phyloP scores from a whole-genome alignment of 2,329 filamentous ascomycete genomes.

The Fusarium burgessii region DNA sequence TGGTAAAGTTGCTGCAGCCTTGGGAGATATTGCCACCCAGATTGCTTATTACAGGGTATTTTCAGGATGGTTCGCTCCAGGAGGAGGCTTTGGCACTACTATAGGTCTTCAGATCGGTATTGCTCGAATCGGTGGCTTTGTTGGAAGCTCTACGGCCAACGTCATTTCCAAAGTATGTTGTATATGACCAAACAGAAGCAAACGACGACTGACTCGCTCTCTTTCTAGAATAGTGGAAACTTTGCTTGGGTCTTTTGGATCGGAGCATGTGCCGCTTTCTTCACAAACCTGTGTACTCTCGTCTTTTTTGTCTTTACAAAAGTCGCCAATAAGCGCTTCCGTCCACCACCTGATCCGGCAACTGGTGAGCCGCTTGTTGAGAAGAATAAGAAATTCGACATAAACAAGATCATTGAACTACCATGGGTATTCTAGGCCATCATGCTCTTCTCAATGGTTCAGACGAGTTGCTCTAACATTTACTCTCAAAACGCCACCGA shows the following conservation, averaged over 20 bases:
- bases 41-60: not conserved
- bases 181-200: fast-evolving
- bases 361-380: not conserved
- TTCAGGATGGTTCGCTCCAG: not conserved
- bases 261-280: fast-evolving
- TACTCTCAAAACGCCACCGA: not conserved
- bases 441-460: not conserved
- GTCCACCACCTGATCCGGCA: not conserved
- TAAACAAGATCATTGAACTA: not conserved
- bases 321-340: not conserved
- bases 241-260: not conserved
- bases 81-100: not conserved
- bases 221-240: not conserved
- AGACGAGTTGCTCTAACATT: not conserved
- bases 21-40: not conserved
- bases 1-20: not conserved
- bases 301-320: not conserved
- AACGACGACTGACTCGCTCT: fast-evolving
- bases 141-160: not conserved
- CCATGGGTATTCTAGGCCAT: not conserved
- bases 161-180: not conserved
- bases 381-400: not conserved
- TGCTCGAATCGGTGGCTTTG: fast-evolving
- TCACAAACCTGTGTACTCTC: not conserved
- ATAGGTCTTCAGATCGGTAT: not conserved